Conservation (phyloP, 1,284 basidiomycete species). For the Somion occarium region DNA sequence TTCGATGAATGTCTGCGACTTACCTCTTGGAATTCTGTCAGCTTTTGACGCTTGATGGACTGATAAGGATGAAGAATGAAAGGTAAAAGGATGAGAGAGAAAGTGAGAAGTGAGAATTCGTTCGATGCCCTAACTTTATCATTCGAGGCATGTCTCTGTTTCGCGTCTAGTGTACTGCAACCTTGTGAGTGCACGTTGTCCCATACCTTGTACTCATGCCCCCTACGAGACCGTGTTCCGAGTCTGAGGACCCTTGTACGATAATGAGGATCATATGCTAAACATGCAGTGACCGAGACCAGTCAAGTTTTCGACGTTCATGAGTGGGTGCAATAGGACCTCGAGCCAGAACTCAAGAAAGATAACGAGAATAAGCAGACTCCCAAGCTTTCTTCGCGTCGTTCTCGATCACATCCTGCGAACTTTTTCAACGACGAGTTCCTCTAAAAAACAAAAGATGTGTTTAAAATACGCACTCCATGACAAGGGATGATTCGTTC, state of each 20-base stretch:
- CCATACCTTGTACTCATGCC: too few relatives aligned
- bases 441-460: neutral
- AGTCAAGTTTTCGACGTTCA: neutral
- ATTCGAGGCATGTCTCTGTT: too few relatives aligned
- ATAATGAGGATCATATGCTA: neutral
- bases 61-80: too few relatives aligned
- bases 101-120: too few relatives aligned
- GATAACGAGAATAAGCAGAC: constrained; percentile 13
- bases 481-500: constrained; percentile 58
- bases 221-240: neutral
- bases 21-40: too few relatives aligned
- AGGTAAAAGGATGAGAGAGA: too few relatives aligned
- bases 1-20: too few relatives aligned
- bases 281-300: neutral
- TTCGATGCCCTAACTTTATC: too few relatives aligned
- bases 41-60: too few relatives aligned
- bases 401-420: constrained; percentile 50
- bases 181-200: too few relatives aligned
- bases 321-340: neutral
- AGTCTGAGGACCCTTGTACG: neutral
- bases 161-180: too few relatives aligned
- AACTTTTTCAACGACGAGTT: neutral
- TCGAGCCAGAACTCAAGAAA: too few relatives aligned
- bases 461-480: constrained; percentile 29
- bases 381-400: constrained; percentile 45